These are phyloP conservation scores for Xylariaceae sp. DNA, from an alignment of 2,329 filamentous ascomycete genomes.

Conservation along the genomic window DNA sequence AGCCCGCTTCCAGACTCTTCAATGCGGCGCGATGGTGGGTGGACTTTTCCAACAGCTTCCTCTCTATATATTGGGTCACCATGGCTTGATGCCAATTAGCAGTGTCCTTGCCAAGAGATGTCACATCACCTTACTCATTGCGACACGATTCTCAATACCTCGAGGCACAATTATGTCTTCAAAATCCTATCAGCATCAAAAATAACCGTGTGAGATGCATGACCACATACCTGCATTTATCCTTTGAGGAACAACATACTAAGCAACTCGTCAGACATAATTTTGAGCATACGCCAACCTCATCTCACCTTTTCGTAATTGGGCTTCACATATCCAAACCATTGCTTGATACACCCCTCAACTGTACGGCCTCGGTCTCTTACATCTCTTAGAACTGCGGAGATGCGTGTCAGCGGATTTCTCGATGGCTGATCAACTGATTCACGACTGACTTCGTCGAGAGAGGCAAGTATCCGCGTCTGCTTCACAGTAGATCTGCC, in stretches of 20 bases:
- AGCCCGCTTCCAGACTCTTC: slow-evolving; percentile 69
- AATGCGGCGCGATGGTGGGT: slow-evolving; percentile 77
- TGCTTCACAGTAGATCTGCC: slow-evolving; percentile 88
- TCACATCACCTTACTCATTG: slow-evolving; percentile 60
- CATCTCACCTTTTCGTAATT: slow-evolving; percentile 74
- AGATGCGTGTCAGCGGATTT: slow-evolving; percentile 4
- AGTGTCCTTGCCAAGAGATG: not conserved
- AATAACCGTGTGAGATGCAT: not conserved
- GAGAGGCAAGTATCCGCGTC: slow-evolving; percentile 93
- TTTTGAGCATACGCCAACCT: not conserved
- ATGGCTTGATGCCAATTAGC: slow-evolving; percentile 56
- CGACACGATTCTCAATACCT: slow-evolving; percentile 91
- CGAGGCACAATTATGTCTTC: slow-evolving; percentile 88
- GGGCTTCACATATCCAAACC: slow-evolving; percentile 94
- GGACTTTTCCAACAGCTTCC: slow-evolving; percentile 83
- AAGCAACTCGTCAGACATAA: slow-evolving; percentile 15
- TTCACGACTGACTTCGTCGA: slow-evolving; percentile 66
- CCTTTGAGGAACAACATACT: slow-evolving; percentile 87
- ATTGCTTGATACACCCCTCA: slow-evolving; percentile 95
- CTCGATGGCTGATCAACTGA: not conserved
- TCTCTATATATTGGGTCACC: slow-evolving; percentile 90
- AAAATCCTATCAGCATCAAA: slow-evolving; percentile 6
- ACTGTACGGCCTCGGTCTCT: slow-evolving; percentile 86
- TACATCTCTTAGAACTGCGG: slow-evolving; percentile 77
- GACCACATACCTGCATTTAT: slow-evolving; percentile 67